phyloP scores from a whole-genome alignment of 805 yeast genomes.

The Starmerella apicola region DNA sequence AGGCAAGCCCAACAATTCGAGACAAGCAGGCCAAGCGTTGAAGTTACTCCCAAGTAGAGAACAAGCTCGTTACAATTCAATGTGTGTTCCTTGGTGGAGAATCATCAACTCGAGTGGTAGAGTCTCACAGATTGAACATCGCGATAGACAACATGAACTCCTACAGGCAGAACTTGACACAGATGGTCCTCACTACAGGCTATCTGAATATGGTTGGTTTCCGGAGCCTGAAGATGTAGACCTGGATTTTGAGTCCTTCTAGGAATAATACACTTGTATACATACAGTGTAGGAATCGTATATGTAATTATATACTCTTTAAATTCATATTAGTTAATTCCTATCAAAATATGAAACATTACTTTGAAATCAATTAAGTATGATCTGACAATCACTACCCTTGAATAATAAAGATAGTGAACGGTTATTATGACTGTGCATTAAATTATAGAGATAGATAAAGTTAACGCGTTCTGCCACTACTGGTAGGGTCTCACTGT shows the following conservation, averaged over 20 bases:
- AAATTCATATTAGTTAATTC: too few relatives aligned
- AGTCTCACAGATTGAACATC: slow-evolving; percentile 41
- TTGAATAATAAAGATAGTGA: too few relatives aligned
- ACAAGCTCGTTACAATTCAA: slow-evolving; percentile 23
- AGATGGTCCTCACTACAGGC: slow-evolving; percentile 29
- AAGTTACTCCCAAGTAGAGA: slow-evolving; percentile 35
- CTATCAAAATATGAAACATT: too few relatives aligned
- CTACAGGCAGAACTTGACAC: slow-evolving; percentile 37
- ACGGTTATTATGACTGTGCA: too few relatives aligned
- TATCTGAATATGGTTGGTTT: slow-evolving; percentile 55
- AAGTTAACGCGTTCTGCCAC: too few relatives aligned
- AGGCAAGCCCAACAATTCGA: slow-evolving; percentile 49
- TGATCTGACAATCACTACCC: too few relatives aligned
- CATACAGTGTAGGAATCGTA: too few relatives aligned
- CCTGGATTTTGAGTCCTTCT: slow-evolving; percentile 11
- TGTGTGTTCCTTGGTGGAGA: slow-evolving; percentile 69
- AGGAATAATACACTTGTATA: not conserved
- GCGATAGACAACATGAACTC: slow-evolving; percentile 35
- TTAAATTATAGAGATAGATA: too few relatives aligned
- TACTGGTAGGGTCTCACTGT: too few relatives aligned
- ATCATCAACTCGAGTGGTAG: slow-evolving; percentile 53
- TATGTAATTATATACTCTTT: not conserved
- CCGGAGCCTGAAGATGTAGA: slow-evolving; percentile 31
- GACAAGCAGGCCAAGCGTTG: slow-evolving; percentile 64
- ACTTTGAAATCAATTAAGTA: too few relatives aligned